phyloP scores from a whole-genome alignment of 371 early-diverging fungal genomes.

The Mucor indicus region DNA sequence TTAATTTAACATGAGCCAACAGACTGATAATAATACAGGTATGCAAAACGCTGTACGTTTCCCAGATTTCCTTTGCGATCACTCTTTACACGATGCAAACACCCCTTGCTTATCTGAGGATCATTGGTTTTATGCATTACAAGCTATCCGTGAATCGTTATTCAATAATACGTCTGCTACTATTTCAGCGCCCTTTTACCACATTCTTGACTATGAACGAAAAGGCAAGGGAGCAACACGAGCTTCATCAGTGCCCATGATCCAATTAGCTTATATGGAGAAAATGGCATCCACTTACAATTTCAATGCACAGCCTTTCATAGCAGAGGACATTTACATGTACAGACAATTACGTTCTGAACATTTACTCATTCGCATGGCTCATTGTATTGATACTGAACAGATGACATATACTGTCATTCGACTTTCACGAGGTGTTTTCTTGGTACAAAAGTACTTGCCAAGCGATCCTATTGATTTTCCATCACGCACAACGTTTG shows the following conservation, averaged over 20 bases:
- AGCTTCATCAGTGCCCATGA: too few relatives aligned
- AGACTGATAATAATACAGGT: too few relatives aligned
- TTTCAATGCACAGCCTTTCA: slow-evolving; percentile 7
- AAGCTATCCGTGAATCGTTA: slow-evolving; percentile 2
- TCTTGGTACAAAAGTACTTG: slow-evolving; percentile 24
- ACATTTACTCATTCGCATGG: slow-evolving; percentile 23
- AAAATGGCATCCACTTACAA: too few relatives aligned
- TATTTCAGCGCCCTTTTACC: slow-evolving; percentile 1
- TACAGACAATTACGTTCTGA: slow-evolving; percentile 32
- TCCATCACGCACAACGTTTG: neutral
- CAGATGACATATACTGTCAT: slow-evolving; percentile 11
- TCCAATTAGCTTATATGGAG: too few relatives aligned
- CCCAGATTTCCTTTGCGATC: too few relatives aligned
- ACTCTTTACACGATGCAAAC: too few relatives aligned
- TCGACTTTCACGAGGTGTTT: slow-evolving; percentile 26
- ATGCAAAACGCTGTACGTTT: too few relatives aligned
- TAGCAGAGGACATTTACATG: slow-evolving; percentile 1
- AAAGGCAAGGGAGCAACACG: neutral
- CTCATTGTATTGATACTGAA: slow-evolving; percentile 9
- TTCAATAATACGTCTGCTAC: neutral
- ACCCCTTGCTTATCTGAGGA: too few relatives aligned
- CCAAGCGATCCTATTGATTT: neutral
- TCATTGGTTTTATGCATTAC: slow-evolving; percentile 14
- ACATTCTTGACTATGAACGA: neutral
- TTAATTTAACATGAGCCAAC: too few relatives aligned